phyloP scores from a whole-genome alignment of 2,329 filamentous ascomycete species.

The Paracorniculantispora psalliotae region DNA sequence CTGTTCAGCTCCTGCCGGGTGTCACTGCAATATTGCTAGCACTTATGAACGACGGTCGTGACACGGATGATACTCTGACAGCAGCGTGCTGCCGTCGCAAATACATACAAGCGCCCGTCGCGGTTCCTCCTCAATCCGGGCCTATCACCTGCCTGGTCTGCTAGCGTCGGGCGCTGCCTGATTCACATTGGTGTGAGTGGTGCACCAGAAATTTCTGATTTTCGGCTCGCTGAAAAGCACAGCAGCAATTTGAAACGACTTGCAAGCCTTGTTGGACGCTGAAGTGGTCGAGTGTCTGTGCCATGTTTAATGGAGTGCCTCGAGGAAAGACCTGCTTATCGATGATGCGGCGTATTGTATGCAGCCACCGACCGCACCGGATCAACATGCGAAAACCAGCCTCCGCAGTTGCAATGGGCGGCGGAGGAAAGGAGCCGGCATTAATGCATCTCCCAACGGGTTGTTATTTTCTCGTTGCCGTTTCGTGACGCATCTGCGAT shows the following conservation, averaged over 20 bases:
- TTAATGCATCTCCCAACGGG: background rate
- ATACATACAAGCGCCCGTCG: background rate
- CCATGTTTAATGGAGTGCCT: no score
- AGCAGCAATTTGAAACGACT: no score
- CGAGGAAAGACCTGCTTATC: no score
- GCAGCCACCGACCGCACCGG: no score
- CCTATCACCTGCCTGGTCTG: background rate
- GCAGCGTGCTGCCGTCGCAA: background rate
- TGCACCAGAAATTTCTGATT: background rate
- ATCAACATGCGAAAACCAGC: background rate
- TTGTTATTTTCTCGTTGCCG: background rate
- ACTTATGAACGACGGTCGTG: background rate
- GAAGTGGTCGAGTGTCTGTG: no score
- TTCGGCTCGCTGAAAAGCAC: background rate
- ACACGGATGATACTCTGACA: constrained; percentile 1
- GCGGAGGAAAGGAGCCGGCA: background rate
- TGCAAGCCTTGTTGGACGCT: no score
- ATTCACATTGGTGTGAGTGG: background rate
- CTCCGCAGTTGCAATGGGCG: background rate
- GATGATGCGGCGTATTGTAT: no score
- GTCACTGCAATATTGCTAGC: background rate
- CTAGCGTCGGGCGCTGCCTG: background rate
- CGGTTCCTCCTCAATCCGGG: background rate
- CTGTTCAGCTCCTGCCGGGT: background rate
- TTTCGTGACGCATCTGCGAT: background rate